Evolutionary conservation across 345 rosid genomes (phyloP), one percentile per base, ranked within the genome.

Genomic region (Populus tremula): DNA sequence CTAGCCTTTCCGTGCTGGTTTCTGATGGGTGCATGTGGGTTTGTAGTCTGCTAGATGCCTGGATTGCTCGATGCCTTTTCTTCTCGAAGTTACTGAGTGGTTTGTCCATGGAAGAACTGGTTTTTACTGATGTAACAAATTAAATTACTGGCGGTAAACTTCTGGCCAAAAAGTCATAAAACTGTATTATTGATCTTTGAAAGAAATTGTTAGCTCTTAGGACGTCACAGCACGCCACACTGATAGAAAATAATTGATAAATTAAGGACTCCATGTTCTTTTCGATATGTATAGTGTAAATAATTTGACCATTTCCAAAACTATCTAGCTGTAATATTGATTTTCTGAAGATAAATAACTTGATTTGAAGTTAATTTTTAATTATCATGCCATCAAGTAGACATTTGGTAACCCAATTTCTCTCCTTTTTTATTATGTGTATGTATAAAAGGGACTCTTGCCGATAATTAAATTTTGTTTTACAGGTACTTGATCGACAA

Each of bases 1-100:
- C 4, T 13, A 21, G 61, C 27, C 72, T 66, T 80, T 72, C 62
- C 49, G 39, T 77, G 67, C 65, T 76, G 71, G 72, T 78, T 59
- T 76, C 54, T 80, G 64, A 73, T 73, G 67, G 67, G 50, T 71
- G 72, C 85, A 83, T 67, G 71, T 67, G 81, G 75, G 71, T 50
- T 45, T 54, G 71, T 43, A 35, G 73, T 45, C 54, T 61, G 23
- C 43, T 4, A 35, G 73, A 74, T 71, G 67, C 54, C 61, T 36
- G 31, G 43, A 45, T 27, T 14, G 5, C 2, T 25, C 29, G 2
- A 41, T 69, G 56, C 69, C 59, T 41, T 66, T 74, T 75, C 53
- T 74, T 75, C 43, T 35, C 33, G 11, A 69, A 69, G 36, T 33
- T 56, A 39, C 63, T 63, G 8, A 0, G 21, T 49, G 21, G 49